Conservation (phyloP, 2,329 filamentous ascomycete species). For the Fusarium haematococcum region DNA sequence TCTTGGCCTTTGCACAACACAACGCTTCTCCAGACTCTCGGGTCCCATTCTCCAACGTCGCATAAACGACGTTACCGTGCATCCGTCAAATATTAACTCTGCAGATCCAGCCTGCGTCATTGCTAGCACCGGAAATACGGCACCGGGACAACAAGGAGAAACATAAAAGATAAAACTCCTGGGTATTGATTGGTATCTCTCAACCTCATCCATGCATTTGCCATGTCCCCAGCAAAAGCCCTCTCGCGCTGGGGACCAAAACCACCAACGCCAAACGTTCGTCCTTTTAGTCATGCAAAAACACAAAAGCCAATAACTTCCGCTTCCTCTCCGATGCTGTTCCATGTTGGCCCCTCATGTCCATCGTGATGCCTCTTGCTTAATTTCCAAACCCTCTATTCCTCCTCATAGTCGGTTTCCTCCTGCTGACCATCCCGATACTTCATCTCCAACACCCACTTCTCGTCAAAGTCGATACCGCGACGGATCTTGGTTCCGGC, state of each 20-base stretch:
- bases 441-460: constrained; percentile 83
- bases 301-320: constrained; percentile 7
- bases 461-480: constrained; percentile 88
- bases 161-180: constrained; percentile 31
- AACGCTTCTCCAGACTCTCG: constrained; percentile 36
- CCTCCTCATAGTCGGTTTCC: constrained; percentile 42
- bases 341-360: background rate
- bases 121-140: background rate
- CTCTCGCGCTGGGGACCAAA: constrained; percentile 19
- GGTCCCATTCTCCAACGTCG: constrained; percentile 7
- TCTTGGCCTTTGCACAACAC: constrained; percentile 32
- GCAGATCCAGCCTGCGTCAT: background rate
- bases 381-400: constrained; percentile 13
- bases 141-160: background rate
- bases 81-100: background rate
- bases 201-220: constrained; percentile 33
- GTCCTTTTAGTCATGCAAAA: constrained; percentile 22
- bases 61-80: constrained; percentile 3
- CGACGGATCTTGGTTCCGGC: constrained; percentile 83
- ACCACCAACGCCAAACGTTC: constrained; percentile 31
- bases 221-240: constrained; percentile 18
- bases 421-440: constrained; percentile 55
- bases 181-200: constrained; percentile 40
- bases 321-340: constrained; percentile 8
- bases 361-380: background rate